phyloP scores from a whole-genome alignment of 306 rosid genomes.

The Fragaria iinumae region DNA sequence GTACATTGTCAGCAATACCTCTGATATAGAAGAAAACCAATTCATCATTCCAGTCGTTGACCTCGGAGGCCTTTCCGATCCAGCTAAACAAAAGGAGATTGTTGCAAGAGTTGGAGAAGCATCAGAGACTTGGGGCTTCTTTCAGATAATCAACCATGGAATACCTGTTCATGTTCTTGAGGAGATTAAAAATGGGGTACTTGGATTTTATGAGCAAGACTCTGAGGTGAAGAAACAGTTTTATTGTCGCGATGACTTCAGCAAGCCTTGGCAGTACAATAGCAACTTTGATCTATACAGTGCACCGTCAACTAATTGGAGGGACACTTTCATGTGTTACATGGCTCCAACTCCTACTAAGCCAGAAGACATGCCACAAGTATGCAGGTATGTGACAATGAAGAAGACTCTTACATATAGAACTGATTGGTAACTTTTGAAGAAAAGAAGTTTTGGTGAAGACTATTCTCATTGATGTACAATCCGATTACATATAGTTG shows the following conservation, averaged over 20 bases:
- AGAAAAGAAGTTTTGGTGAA: too few relatives aligned
- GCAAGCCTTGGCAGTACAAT: slow-evolving; percentile 16
- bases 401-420: too few relatives aligned
- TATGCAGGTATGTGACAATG: too few relatives aligned
- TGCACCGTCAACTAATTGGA: not conserved
- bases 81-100: slow-evolving; percentile 19
- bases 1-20: not conserved
- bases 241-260: slow-evolving; percentile 21
- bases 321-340: too few relatives aligned
- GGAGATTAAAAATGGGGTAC: slow-evolving; percentile 34
- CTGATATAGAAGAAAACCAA: not conserved
- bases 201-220: slow-evolving; percentile 42
- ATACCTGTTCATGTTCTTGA: slow-evolving; percentile 33
- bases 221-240: slow-evolving; percentile 32
- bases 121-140: slow-evolving; percentile 44
- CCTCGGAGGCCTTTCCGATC: slow-evolving; percentile 19
- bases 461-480: too few relatives aligned
- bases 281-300: slow-evolving; percentile 36
- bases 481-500: too few relatives aligned
- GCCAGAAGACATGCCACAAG: too few relatives aligned
- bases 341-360: too few relatives aligned
- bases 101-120: slow-evolving; percentile 31
- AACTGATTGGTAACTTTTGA: too few relatives aligned
- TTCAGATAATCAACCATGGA: slow-evolving; percentile 49
- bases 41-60: slow-evolving; percentile 31